Evolutionary conservation across 805 yeast genomes (phyloP), one percentile per base, ranked within the genome.

Genomic region (Monosporozyma aquatica): DNA sequence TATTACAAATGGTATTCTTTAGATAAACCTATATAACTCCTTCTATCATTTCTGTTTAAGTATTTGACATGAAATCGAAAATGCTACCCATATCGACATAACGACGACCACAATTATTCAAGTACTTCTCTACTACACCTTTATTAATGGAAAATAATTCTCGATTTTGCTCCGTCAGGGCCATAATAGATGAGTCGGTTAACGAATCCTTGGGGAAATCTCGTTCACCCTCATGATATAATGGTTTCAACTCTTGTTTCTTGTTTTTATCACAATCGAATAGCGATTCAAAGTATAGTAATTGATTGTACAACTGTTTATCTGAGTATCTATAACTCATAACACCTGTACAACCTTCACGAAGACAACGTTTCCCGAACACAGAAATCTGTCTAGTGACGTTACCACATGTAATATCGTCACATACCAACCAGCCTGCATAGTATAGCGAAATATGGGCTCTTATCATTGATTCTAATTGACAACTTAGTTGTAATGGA

Each of bases 361-460:
- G 33, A 45, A 87, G 70, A 61, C 97, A 87, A 50, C 90, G 73
- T 51, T 80, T 77, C 41, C 97, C 97, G 55, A 85, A 87, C 4
- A 89, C 96, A 17, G 89, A 78, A 20, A 92, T 73, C 56, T 89
- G 95, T 47, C 95, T 72, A 0, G 97, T 89, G 13, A 71, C 70
- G 41, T 76, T 69, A 2, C 83, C 85, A 65, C 97, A 90, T 1
- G 92, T 74, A 5, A 78, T 58, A 53, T 92, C 97, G 59, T 84
- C 94, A 66, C 99, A 92, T 0, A 62, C 65, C 37, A 87, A 66
- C 86, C 92, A 78, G 4, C 89, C 90, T n/a, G 84, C 79, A 59
- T 92, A 92, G 61, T 89, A 92, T 25, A 70, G 58, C 0, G 87
- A 71, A 39, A 90, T 78, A 49, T 79, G 83, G 5, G 68, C 62